A percentile compares a stretch with the other conserved stretches of the same genome.
These are phyloP conservation scores for Bromus sterilis DNA, from an alignment of 176 grass and related monocot species.

Conservation along the genomic window DNA sequence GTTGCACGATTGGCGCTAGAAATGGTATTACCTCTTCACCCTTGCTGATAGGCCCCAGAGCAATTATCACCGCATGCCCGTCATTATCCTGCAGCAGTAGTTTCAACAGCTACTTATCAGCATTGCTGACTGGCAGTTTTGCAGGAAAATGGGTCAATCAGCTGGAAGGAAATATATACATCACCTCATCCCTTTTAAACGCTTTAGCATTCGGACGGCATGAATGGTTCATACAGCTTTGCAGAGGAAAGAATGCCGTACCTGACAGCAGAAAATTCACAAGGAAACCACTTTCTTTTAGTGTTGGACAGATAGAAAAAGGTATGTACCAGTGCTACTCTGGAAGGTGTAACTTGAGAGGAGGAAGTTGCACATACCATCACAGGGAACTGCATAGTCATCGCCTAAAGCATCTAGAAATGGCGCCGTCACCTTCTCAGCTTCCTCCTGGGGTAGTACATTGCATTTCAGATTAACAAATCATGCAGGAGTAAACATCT, in stretches of 20 bases:
- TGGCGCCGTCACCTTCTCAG: slow-evolving; percentile 35
- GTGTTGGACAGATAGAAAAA: background rate
- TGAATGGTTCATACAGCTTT: slow-evolving; percentile 98
- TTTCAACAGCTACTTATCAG: slow-evolving; percentile 6
- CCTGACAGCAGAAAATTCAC: slow-evolving; percentile 38
- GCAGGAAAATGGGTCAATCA: background rate
- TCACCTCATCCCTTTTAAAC: slow-evolving; percentile 90
- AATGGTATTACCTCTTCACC: slow-evolving; percentile 68
- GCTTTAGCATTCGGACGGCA: slow-evolving; percentile 95
- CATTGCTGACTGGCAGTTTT: slow-evolving; percentile 4
- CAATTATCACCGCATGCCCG: slow-evolving; percentile 63
- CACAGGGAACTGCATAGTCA: slow-evolving; percentile 75
- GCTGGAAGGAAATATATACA: background rate
- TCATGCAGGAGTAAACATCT: background rate
- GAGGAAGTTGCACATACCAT: slow-evolving; percentile 38
- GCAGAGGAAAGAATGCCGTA: slow-evolving; percentile 90
- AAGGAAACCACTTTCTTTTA: slow-evolving; percentile 1
- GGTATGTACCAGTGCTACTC: background rate
- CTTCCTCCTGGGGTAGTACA: slow-evolving; percentile 45
- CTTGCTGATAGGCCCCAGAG: slow-evolving; percentile 37
- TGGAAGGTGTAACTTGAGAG: background rate
- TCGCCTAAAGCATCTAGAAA: slow-evolving; percentile 78
- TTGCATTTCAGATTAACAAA: slow-evolving; percentile 24
- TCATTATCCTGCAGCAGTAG: slow-evolving; percentile 64
- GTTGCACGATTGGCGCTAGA: background rate